These are phyloP conservation scores for Microascus cirrosus DNA, from an alignment of 2,329 filamentous ascomycete species.

Conservation along the genomic window DNA sequence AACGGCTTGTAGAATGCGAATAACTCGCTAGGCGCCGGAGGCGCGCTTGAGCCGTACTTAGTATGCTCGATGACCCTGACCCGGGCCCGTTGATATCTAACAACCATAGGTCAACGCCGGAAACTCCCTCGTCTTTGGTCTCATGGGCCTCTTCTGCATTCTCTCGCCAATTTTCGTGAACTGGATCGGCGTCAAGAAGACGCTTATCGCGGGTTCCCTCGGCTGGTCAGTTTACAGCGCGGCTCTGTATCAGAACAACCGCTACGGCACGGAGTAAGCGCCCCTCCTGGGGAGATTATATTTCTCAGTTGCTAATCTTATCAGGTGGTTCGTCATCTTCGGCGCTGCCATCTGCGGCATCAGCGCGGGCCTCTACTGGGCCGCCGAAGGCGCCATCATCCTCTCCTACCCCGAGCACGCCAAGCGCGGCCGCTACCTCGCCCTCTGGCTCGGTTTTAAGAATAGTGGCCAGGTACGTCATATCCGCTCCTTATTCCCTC, in stretches of 20 bases:
- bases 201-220: slow-evolving; percentile 21
- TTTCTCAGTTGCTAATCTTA: background rate
- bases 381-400: background rate
- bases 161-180: slow-evolving; percentile 26
- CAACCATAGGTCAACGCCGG: slow-evolving; percentile 18
- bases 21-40: slow-evolving; percentile 39
- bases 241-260: slow-evolving; percentile 36
- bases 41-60: slow-evolving; percentile 36
- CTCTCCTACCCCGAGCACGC: background rate
- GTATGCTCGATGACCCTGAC: slow-evolving; percentile 1
- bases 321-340: slow-evolving; percentile 32
- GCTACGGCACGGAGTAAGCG: slow-evolving; percentile 33
- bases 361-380: slow-evolving; percentile 25
- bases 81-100: background rate
- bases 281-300: background rate
- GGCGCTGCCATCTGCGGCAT: background rate
- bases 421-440: background rate
- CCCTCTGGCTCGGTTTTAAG: background rate
- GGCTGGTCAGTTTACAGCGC: slow-evolving; percentile 36
- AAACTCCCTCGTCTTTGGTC: slow-evolving; percentile 35
- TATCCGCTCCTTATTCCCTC: too few species aligned
- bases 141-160: slow-evolving; percentile 30
- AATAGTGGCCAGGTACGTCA: too few species aligned
- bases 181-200: slow-evolving; percentile 32
- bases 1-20: slow-evolving; percentile 42